A percentile compares a stretch with the other conserved stretches of the same genome.
Evolutionary conservation across 805 yeast species (phyloP).

Genomic region (Saturnispora diversa): DNA sequence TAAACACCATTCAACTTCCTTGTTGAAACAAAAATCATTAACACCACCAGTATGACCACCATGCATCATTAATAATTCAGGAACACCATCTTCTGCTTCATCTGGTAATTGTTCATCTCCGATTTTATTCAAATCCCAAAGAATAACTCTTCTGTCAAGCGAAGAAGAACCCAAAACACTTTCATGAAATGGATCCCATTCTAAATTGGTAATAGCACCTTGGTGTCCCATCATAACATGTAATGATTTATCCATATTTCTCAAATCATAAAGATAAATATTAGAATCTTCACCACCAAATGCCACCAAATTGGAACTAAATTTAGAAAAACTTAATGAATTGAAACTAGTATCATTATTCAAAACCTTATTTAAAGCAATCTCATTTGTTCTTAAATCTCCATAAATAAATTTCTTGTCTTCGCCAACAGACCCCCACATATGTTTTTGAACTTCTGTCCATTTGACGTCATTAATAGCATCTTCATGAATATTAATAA

Average conservation of each 20-base stretch:
- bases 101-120: slow-evolving; percentile 83
- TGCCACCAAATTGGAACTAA: slow-evolving; percentile 52
- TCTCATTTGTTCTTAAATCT: slow-evolving; percentile 38
- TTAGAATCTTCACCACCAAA: slow-evolving; percentile 65
- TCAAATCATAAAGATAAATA: slow-evolving; percentile 55
- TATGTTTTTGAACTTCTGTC: slow-evolving; percentile 43
- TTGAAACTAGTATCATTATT: slow-evolving; percentile 40
- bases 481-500: slow-evolving; percentile 38
- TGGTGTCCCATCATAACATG: slow-evolving; percentile 80
- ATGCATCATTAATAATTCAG: slow-evolving; percentile 84
- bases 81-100: slow-evolving; percentile 86
- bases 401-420: slow-evolving; percentile 48
- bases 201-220: slow-evolving; percentile 59
- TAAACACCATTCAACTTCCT: slow-evolving; percentile 66
- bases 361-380: slow-evolving; percentile 23
- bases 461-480: slow-evolving; percentile 74
- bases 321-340: slow-evolving; percentile 56
- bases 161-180: slow-evolving; percentile 74
- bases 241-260: slow-evolving; percentile 36
- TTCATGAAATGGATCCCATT: slow-evolving; percentile 71
- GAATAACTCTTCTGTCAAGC: slow-evolving; percentile 64
- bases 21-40: slow-evolving; percentile 65
- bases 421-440: slow-evolving; percentile 70
- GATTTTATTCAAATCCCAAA: slow-evolving; percentile 74
- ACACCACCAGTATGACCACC: slow-evolving; percentile 82